Percentiles rank a stretch among this genome's conserved stretches.
Evolutionary conservation across 495 filamentous ascomycete species (phyloP).

Genomic region (Penicillium pulvis): DNA sequence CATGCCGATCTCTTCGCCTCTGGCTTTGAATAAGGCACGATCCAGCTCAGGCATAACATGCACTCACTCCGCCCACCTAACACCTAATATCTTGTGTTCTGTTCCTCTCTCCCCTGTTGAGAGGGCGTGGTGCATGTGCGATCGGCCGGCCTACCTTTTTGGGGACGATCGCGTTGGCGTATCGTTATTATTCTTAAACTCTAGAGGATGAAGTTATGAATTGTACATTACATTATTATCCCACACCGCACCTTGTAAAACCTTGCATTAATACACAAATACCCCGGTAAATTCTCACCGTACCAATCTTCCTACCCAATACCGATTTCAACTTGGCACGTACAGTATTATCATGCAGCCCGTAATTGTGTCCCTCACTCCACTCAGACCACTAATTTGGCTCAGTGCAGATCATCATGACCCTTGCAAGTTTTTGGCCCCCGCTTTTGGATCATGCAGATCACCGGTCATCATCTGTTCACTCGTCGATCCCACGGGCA

Average conservation of each 20-base stretch:
- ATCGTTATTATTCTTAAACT: constrained; percentile 34
- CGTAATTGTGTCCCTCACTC: background rate
- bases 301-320: background rate
- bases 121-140: constrained; percentile 10
- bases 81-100: constrained; percentile 20
- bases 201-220: constrained; percentile 29
- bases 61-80: constrained; percentile 12
- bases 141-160: constrained; percentile 6
- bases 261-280: background rate
- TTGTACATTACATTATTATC: constrained; percentile 29
- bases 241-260: background rate
- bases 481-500: constrained; percentile 11
- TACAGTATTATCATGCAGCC: background rate
- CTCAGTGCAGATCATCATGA: constrained; percentile 1
- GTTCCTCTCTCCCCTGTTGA: background rate
- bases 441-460: constrained; percentile 1
- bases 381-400: constrained; percentile 7
- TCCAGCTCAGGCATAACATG: constrained; percentile 9
- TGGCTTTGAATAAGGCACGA: constrained; percentile 20
- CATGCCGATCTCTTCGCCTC: constrained; percentile 18
- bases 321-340: background rate
- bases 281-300: background rate
- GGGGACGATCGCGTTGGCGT: constrained; percentile 15
- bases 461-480: background rate
- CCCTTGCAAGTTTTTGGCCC: background rate